Evolutionary conservation across 2,329 filamentous ascomycete species (phyloP), one percentile per base, ranked within the genome.

Genomic region (Arthrinium phaeospermum): DNA sequence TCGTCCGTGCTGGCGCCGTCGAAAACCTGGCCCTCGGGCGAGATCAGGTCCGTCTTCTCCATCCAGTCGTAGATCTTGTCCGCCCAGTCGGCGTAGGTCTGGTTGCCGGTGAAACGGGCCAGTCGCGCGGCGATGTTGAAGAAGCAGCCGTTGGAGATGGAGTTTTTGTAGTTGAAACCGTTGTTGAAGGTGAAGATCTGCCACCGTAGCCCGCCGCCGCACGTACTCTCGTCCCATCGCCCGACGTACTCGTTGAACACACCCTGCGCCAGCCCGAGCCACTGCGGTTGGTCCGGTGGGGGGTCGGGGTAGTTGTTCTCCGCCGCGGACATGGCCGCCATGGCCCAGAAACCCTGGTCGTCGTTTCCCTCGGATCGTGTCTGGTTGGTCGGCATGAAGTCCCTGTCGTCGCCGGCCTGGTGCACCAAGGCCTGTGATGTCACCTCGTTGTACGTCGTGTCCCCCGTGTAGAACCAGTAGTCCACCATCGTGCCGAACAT

Each of bases 201-300:
- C 91, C 91, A 93, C 74, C 88, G 86, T 74, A 93, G 78, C 5
- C 91, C 91, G 70, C 91, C 91, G 67, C 83, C 84, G 77, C 91
- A 93, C 0, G 85, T 85, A 0, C 79, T 75, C 0, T 78, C 82
- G 75, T 92, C 88, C 86, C 89, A 91, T 30, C 90, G 85, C 47
- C 88, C 85, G 1, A 86, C 86, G 77, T 92, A 90, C 5, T 87
- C 88, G 77, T 91, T 90, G 79, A 91, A 93, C 0, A 91, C 89
- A 2, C 88, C 89, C 75, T 91, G 89, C 1, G 89, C 90, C 70
- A 93, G 85, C 37, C 86, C 86, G n/a, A 92, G 83, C 91, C 91
- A 93, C 64, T 87, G 85, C 0, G 88, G 86, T 69, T 86, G 74
- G 12, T 81, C 83, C 0, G 81, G 72, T 0, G 85, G 83, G 14